phyloP scores from a whole-genome alignment of 2,329 filamentous ascomycete species.

The Chaetomiaceae sp. region DNA sequence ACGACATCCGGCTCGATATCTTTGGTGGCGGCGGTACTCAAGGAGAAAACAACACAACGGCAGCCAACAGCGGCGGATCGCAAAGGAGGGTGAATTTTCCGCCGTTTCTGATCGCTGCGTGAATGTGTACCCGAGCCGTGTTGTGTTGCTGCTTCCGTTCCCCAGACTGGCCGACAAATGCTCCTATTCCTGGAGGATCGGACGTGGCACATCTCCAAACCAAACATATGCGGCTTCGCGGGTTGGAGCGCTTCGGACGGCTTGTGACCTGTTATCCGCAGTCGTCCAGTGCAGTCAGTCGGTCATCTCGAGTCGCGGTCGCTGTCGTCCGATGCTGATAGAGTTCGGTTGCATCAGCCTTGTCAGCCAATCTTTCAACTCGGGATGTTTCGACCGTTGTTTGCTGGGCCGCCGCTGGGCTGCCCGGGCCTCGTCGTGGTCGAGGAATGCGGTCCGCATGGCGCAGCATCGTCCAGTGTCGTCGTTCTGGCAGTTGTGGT shows the following conservation, averaged over 20 bases:
- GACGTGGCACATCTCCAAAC: slow-evolving; percentile 19
- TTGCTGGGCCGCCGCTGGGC: not conserved
- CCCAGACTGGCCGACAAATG: slow-evolving; percentile 12
- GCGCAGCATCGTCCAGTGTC: slow-evolving; percentile 7
- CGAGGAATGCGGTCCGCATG: slow-evolving; percentile 13
- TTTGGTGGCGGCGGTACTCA: not conserved
- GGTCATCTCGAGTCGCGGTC: not conserved
- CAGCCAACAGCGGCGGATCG: too few species aligned
- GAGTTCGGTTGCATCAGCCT: slow-evolving; percentile 12
- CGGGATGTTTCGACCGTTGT: slow-evolving; percentile 9
- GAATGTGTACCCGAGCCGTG: slow-evolving; percentile 9
- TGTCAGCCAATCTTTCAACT: slow-evolving; percentile 6
- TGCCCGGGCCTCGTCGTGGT: not conserved
- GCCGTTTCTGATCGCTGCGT: slow-evolving; percentile 24
- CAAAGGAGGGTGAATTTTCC: not conserved
- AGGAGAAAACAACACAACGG: not conserved
- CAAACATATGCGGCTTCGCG: slow-evolving; percentile 11
- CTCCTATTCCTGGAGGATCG: slow-evolving; percentile 20
- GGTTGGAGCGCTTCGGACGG: not conserved
- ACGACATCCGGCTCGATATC: not conserved
- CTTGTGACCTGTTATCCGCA: not conserved
- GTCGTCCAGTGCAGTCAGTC: not conserved
- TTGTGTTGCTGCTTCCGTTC: slow-evolving; percentile 16
- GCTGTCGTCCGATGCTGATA: slow-evolving; percentile 1
- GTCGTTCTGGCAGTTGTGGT: not conserved